Conservation (phyloP, 2,329 filamentous ascomycete species). For the Fusarium irregulare region DNA sequence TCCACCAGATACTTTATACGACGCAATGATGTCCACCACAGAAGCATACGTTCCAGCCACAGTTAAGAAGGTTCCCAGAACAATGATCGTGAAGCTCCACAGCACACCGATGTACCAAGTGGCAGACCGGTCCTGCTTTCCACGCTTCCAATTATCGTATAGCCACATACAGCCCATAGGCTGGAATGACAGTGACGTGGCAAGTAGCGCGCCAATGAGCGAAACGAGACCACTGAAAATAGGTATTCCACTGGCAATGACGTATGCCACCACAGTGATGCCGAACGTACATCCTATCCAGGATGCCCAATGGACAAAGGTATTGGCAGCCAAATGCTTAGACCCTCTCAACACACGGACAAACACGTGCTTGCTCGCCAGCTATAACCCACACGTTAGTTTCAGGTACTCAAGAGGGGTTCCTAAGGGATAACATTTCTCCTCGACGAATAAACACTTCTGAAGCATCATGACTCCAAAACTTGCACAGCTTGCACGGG, state of each 20-base stretch:
- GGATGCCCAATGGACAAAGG: constrained; percentile 46
- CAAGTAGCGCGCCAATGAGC: constrained; percentile 47
- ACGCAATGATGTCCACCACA: constrained; percentile 50
- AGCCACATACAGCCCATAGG: constrained; percentile 48
- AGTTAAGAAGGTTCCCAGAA: constrained; percentile 51
- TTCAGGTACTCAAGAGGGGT: fast-evolving
- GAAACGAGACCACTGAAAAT: constrained; percentile 48
- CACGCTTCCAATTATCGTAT: constrained; percentile 42
- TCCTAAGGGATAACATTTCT: not conserved
- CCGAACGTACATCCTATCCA: constrained; percentile 48
- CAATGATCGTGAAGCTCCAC: constrained; percentile 14
- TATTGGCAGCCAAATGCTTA: constrained; percentile 47
- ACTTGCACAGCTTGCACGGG: not conserved
- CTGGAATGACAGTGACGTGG: constrained; percentile 48
- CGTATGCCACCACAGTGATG: constrained; percentile 44
- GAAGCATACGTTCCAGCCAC: constrained; percentile 58
- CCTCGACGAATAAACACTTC: not conserved
- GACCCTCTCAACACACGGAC: constrained; percentile 44
- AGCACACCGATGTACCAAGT: constrained; percentile 10
- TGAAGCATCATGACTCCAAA: not conserved
- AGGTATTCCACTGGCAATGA: constrained; percentile 41
- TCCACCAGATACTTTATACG: constrained; percentile 50
- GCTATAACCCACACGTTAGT: not conserved
- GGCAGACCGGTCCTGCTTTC: not conserved
- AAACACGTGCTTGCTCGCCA: constrained; percentile 33